A percentile compares a stretch with the other conserved stretches of the same genome.
phyloP scores from a whole-genome alignment of 2,329 filamentous ascomycete species.

The Cladosporium sp. region DNA sequence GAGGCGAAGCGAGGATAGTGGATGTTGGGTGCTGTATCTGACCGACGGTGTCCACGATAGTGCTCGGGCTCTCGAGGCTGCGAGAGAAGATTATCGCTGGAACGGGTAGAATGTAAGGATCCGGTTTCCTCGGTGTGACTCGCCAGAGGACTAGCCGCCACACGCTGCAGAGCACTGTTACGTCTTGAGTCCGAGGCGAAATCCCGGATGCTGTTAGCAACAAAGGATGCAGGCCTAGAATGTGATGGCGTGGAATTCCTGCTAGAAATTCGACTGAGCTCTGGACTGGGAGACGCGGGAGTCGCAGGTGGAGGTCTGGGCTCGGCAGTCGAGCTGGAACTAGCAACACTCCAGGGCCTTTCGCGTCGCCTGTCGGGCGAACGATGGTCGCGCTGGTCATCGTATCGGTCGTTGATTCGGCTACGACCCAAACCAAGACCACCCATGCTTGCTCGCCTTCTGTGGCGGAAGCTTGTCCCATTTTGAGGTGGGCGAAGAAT shows the following conservation, averaged over 20 bases:
- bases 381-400: conserved; percentile 51
- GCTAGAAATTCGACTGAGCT: conserved; percentile 45
- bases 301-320: conserved; percentile 61
- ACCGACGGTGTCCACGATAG: conserved; percentile 28
- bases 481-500: conserved; percentile 52
- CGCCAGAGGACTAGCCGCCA: conserved; percentile 27
- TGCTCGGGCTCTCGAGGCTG: conserved; percentile 20
- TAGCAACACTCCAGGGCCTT: conserved; percentile 33
- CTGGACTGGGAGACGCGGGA: conserved; percentile 54
- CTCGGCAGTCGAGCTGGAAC: conserved; percentile 32
- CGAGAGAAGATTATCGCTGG: conserved; percentile 27
- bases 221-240: conserved; percentile 29
- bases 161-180: conserved; percentile 28
- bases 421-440: conserved; percentile 38
- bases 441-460: conserved; percentile 52
- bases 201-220: conserved; percentile 30
- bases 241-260: conserved; percentile 30
- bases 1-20: conserved; percentile 54
- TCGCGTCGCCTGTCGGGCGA: conserved; percentile 39
- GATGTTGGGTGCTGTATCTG: conserved; percentile 33
- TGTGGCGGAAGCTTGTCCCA: conserved; percentile 51
- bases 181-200: conserved; percentile 26
- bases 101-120: conserved; percentile 30
- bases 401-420: conserved; percentile 34
- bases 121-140: conserved; percentile 31